Evolutionary conservation across 2,329 filamentous ascomycete species (phyloP), one percentile per base, ranked within the genome.

Genomic region (Alternaria conjuncta): DNA sequence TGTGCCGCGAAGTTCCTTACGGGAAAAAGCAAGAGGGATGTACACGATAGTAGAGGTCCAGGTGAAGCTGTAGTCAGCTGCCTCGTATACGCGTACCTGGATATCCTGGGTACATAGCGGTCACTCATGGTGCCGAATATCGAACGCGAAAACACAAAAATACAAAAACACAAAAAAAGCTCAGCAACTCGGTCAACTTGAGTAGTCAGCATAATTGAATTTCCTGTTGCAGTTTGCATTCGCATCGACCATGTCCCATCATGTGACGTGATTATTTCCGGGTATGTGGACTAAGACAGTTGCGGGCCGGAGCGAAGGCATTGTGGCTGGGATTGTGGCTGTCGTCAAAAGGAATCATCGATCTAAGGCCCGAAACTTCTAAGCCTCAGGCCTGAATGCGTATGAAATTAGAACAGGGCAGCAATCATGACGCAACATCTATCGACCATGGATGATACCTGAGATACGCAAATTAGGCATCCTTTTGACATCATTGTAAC

Each of bases 251-350:
- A n/a, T 21, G 7, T 15, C 8, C 21, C 12, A 32, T 25, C 20
- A 30, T 18, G 18, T 36, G 28, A 36, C 13, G 12, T 46, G 25
- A 20, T 23, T 54, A 58, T 61, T 51, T 53, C 53, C 46, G 64
- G 41, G 54, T 12, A 36, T 45, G 50, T 44, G 18, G 26, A 41
- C 63, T 57, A 57, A 55, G 28, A 50, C 55, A 30, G 18, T 45
- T 15, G 57, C 61, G 55, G 64, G 61, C 43, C 57, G 61, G 61
- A 46, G 51, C 57, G 64, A 66, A 55, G 57, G 57, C 50, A 56
- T 12, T 32, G 44, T 63, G 26, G 49, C 49, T 23, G 20, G 20
- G 28, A 36, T 36, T 28, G 15, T 46, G 36, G 25, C 20, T 18
- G 57, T 25, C 28, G 21, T 44, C 28, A 43, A 60, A 21, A 26